Percentiles rank a stretch among this genome's conserved stretches.
Evolutionary conservation across 352 stramenopile species (phyloP).

Genomic region (Phytophthora syringae): DNA sequence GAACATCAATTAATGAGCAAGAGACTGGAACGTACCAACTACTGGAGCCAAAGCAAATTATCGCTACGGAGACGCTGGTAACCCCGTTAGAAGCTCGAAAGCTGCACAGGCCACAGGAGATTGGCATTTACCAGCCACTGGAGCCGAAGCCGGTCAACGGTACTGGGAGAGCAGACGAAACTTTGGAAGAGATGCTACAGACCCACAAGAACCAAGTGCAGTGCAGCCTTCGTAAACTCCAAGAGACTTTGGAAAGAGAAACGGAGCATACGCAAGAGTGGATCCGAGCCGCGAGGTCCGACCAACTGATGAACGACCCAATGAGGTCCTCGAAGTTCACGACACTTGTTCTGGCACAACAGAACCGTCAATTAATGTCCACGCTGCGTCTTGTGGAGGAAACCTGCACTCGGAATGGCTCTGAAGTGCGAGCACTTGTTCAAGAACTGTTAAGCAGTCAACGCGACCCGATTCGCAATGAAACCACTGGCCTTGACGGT

Average conservation of each 20-base stretch:
- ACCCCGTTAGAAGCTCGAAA: no score
- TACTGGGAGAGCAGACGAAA: background rate
- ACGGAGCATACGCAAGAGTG: slow-evolving; percentile 1
- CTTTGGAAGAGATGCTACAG: background rate
- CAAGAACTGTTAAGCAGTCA: background rate
- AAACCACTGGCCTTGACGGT: background rate
- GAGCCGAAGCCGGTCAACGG: background rate
- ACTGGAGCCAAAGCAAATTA: no score
- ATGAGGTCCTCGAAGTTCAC: background rate
- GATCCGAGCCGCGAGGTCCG: slow-evolving; percentile 1
- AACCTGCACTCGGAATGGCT: slow-evolving; percentile 4
- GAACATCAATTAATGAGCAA: background rate
- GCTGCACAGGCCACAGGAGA: no score
- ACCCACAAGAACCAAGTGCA: slow-evolving; percentile 3
- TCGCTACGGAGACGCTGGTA: no score
- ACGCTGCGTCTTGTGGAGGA: slow-evolving; percentile 20
- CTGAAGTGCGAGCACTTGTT: slow-evolving; percentile 11
- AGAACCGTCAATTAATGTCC: slow-evolving; percentile 15
- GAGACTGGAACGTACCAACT: background rate
- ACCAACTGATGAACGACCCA: background rate
- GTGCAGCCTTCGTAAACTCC: background rate
- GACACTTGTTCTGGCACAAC: slow-evolving; percentile 14
- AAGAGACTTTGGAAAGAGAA: slow-evolving; percentile 7
- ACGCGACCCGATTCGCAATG: background rate
- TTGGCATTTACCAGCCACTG: background rate